Percentiles rank a stretch among this genome's conserved stretches.
These are phyloP conservation scores for Irpex rosettiformis DNA, from an alignment of 1,284 basidiomycete species.

Conservation along the genomic window DNA sequence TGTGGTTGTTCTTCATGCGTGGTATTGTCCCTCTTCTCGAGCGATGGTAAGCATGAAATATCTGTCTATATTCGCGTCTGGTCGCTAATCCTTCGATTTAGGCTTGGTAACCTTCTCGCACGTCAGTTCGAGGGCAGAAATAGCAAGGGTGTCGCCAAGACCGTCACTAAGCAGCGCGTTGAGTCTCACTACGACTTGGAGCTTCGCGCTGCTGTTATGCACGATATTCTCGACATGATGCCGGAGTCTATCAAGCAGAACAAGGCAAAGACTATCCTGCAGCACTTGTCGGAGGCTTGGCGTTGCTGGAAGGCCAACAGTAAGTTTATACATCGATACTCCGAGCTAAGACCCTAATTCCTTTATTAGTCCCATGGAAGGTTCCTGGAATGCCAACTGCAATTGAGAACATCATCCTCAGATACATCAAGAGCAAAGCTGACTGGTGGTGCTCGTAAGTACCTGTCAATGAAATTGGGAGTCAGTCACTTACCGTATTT, in stretches of 20 bases:
- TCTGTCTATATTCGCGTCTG: neutral
- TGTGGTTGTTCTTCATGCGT: slow-evolving; percentile 99
- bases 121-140: slow-evolving; percentile 98
- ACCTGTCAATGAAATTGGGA: neutral
- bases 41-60: slow-evolving; percentile 60
- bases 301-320: slow-evolving; percentile 99
- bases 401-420: slow-evolving; percentile 98
- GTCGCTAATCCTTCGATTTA: slow-evolving; percentile 18
- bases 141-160: slow-evolving; percentile 93
- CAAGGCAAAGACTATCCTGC: slow-evolving; percentile 98
- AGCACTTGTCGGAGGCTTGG: slow-evolving; percentile 98
- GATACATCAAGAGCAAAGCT: slow-evolving; percentile 99
- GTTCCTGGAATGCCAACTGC: slow-evolving; percentile 97
- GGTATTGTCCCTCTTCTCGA: slow-evolving; percentile 98
- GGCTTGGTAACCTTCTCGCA: slow-evolving; percentile 95
- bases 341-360: slow-evolving; percentile 5
- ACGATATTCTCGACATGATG: slow-evolving; percentile 99
- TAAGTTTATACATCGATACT: slow-evolving; percentile 31
- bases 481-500: neutral
- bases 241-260: slow-evolving; percentile 99
- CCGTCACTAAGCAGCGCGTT: slow-evolving; percentile 98
- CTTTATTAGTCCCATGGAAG: slow-evolving; percentile 78
- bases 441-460: slow-evolving; percentile 98
- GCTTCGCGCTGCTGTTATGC: slow-evolving; percentile 97
- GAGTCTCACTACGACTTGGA: slow-evolving; percentile 99